phyloP scores from a whole-genome alignment of 1,284 basidiomycete species.

The Peniophora sp. region DNA sequence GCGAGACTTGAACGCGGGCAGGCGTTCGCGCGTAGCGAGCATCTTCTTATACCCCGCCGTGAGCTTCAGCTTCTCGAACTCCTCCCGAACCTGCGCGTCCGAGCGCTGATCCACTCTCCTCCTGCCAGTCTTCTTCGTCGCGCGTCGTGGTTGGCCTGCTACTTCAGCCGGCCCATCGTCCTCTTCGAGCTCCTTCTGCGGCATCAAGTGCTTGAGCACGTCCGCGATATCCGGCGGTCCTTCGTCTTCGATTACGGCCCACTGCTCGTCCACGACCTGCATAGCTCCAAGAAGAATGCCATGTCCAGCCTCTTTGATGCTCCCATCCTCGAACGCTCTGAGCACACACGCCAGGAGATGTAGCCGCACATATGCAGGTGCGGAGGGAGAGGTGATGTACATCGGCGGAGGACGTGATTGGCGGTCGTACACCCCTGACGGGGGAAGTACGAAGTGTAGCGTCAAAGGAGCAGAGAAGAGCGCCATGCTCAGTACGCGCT shows the following conservation, averaged over 20 bases:
- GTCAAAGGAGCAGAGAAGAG: constrained; percentile 55
- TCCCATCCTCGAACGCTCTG: constrained; percentile 39
- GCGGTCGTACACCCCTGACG: constrained; percentile 46
- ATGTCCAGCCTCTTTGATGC: constrained; percentile 58
- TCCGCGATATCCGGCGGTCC: constrained; percentile 66
- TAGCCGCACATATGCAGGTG: constrained; percentile 81
- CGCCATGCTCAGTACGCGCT: constrained; percentile 50
- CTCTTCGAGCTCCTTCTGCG: constrained; percentile 15
- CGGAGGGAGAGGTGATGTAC: constrained; percentile 65
- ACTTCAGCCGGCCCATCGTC: constrained; percentile 7
- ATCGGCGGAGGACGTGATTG: constrained; percentile 57
- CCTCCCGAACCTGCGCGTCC: constrained; percentile 45
- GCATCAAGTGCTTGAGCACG: constrained; percentile 60
- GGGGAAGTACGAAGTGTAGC: constrained; percentile 60
- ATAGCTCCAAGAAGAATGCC: constrained; percentile 73
- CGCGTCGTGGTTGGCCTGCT: neutral
- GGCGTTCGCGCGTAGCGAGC: constrained; percentile 44
- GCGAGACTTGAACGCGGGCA: constrained; percentile 74
- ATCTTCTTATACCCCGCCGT: constrained; percentile 52
- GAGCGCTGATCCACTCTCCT: constrained; percentile 34
- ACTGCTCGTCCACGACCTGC: constrained; percentile 66
- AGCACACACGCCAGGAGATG: constrained; percentile 71
- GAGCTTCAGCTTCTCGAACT: constrained; percentile 41
- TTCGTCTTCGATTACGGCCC: constrained; percentile 55
- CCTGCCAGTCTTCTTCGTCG: constrained; percentile 11